phyloP scores from a whole-genome alignment of 1,139 yeast genomes.

The Debaryomyces subglobosus region DNA sequence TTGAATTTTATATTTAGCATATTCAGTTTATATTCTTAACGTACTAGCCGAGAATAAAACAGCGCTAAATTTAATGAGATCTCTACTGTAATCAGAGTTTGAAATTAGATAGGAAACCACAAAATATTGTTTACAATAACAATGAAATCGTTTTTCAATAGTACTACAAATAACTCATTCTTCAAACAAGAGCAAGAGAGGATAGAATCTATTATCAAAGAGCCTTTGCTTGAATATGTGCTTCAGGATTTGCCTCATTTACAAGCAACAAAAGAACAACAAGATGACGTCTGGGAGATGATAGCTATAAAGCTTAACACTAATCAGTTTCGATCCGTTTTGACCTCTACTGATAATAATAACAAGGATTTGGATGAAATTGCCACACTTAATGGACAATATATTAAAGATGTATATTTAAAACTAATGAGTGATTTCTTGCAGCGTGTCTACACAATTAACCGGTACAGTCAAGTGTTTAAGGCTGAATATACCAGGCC shows the following conservation, averaged over 20 bases:
- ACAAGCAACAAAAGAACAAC: slow-evolving; percentile 27
- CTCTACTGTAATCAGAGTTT: background rate
- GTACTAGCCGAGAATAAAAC: background rate
- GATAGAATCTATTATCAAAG: slow-evolving; percentile 27
- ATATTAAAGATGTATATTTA: slow-evolving; percentile 28
- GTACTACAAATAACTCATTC: slow-evolving; percentile 23
- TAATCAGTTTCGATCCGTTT: slow-evolving; percentile 19
- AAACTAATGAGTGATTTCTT: slow-evolving; percentile 21
- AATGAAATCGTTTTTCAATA: slow-evolving; percentile 7
- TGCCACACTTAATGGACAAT: slow-evolving; percentile 35
- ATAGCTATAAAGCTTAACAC: slow-evolving; percentile 37
- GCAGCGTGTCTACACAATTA: slow-evolving; percentile 5
- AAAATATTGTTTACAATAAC: background rate
- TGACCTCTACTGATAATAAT: slow-evolving; percentile 8
- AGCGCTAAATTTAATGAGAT: background rate
- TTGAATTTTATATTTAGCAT: background rate
- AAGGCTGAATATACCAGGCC: slow-evolving; percentile 10
- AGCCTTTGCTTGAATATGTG: slow-evolving; percentile 34
- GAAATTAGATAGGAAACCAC: background rate
- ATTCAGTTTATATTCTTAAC: background rate
- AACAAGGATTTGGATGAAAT: slow-evolving; percentile 23
- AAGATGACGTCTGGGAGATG: slow-evolving; percentile 39
- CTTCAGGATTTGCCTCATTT: slow-evolving; percentile 38
- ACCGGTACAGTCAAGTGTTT: slow-evolving; percentile 10
- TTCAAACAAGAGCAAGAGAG: slow-evolving; percentile 32